phyloP scores from a whole-genome alignment of 148 eudicot genomes.

The Nepenthes gracilis region DNA sequence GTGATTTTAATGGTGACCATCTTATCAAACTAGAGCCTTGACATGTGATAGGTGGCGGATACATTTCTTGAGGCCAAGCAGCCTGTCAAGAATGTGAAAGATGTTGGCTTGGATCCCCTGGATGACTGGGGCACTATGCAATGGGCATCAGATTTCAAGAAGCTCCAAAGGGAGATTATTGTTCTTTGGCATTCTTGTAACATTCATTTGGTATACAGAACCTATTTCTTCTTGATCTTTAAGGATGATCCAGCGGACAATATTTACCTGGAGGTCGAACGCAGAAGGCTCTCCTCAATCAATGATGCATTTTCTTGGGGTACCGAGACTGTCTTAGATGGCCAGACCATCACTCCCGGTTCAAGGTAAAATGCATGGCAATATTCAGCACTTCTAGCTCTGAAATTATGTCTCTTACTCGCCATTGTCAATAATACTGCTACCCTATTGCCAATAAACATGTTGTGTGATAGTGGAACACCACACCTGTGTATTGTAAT shows the following conservation, averaged over 20 bases:
- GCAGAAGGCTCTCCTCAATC: slow-evolving; percentile 58
- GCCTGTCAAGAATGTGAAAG: slow-evolving; percentile 33
- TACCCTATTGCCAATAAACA: background rate
- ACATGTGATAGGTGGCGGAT: slow-evolving; percentile 22
- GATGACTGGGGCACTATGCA: slow-evolving; percentile 29
- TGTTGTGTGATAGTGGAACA: too few species aligned
- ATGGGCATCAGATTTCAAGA: slow-evolving; percentile 62
- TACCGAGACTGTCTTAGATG: slow-evolving; percentile 39
- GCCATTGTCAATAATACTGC: background rate
- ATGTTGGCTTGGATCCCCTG: slow-evolving; percentile 73
- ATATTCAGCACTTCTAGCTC: background rate
- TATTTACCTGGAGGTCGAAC: slow-evolving; percentile 88
- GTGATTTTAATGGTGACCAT: background rate
- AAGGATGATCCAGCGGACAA: slow-evolving; percentile 68
- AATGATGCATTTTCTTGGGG: slow-evolving; percentile 57
- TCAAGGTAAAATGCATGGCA: slow-evolving; percentile 42
- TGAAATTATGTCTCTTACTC: background rate
- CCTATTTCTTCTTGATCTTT: slow-evolving; percentile 76
- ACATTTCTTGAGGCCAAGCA: slow-evolving; percentile 7
- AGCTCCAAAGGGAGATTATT: slow-evolving; percentile 59
- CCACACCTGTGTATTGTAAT: too few species aligned
- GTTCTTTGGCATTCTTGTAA: slow-evolving; percentile 75
- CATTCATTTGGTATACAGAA: slow-evolving; percentile 77
- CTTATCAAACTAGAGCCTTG: background rate
- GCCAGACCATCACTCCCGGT: slow-evolving; percentile 42